A percentile compares a stretch with the other conserved stretches of the same genome.
These are phyloP conservation scores for Hirschfeldia incana DNA, from an alignment of 345 rosid species.

Conservation along the genomic window DNA sequence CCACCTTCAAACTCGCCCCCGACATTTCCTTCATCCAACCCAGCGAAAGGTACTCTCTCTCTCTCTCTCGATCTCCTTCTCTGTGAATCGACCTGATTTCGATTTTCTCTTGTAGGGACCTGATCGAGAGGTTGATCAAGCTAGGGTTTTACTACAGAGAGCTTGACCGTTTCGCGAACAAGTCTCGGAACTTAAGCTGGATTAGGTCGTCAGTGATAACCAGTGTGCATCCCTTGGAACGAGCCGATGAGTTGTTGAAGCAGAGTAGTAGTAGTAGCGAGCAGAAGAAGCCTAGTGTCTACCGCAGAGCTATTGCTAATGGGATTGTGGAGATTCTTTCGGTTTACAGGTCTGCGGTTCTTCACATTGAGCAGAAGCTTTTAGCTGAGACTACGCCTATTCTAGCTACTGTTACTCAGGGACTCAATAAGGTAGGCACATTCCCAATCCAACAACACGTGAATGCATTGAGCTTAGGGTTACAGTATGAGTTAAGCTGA, in stretches of 20 bases:
- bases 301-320: conserved; percentile 89
- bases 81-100: conserved; percentile 10
- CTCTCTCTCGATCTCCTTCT: not conserved
- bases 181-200: conserved; percentile 86
- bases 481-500: not conserved
- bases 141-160: conserved; percentile 91
- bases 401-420: conserved; percentile 81
- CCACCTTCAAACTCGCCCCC: conserved; percentile 82
- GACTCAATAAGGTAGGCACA: conserved; percentile 75
- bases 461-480: not conserved
- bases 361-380: conserved; percentile 82
- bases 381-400: conserved; percentile 78
- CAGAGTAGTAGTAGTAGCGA: conserved; percentile 30
- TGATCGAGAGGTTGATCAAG: conserved; percentile 78
- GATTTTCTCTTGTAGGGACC: conserved; percentile 59
- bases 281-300: conserved; percentile 58
- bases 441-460: not conserved
- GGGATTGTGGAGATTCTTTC: conserved; percentile 91
- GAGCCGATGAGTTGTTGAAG: conserved; percentile 50
- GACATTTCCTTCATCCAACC: conserved; percentile 88
- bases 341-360: conserved; percentile 83
- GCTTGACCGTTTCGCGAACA: conserved; percentile 77
- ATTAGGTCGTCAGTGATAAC: conserved; percentile 46
- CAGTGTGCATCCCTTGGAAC: conserved; percentile 50
- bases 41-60: conserved; percentile 63